Conservation (phyloP, 2,329 filamentous ascomycete species). For the Alternaria triticina region DNA sequence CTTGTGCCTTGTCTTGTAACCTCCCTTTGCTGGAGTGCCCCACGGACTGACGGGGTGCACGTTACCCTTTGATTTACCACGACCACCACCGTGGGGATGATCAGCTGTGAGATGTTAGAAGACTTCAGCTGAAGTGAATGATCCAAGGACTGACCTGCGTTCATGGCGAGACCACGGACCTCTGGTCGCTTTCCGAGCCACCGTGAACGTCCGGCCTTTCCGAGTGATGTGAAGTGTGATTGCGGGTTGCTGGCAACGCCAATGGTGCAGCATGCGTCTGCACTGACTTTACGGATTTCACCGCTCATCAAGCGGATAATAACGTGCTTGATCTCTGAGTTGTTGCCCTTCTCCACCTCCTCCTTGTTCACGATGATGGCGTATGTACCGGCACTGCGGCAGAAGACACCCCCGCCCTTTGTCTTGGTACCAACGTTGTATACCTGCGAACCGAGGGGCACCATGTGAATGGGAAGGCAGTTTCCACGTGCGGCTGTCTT, state of each 20-base stretch:
- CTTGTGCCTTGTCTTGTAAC: conserved; percentile 90
- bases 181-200: conserved; percentile 96
- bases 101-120: conserved; percentile 64
- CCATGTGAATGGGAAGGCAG: conserved; percentile 93
- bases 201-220: conserved; percentile 91
- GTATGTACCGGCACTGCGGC: conserved; percentile 91
- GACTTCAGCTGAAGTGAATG: neutral
- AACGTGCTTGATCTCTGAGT: conserved; percentile 76
- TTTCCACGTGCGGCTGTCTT: conserved; percentile 95
- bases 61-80: conserved; percentile 99
- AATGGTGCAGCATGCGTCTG: conserved; percentile 92
- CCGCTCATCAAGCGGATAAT: conserved; percentile 89
- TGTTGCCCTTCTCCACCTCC: conserved; percentile 64
- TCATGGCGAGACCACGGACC: conserved; percentile 98
- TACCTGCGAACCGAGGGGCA: conserved; percentile 90
- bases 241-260: conserved; percentile 93
- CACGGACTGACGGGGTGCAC: conserved; percentile 93
- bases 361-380: conserved; percentile 90
- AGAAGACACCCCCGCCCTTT: conserved; percentile 82
- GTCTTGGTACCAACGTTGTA: conserved; percentile 84
- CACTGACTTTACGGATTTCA: conserved; percentile 86
- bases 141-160: conserved; percentile 68
- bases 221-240: conserved; percentile 86
- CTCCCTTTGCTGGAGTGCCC: conserved; percentile 87
- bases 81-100: conserved; percentile 97